These are phyloP conservation scores for Lipomyces spencermartinsiae DNA, from an alignment of 805 yeast species.

Conservation along the genomic window DNA sequence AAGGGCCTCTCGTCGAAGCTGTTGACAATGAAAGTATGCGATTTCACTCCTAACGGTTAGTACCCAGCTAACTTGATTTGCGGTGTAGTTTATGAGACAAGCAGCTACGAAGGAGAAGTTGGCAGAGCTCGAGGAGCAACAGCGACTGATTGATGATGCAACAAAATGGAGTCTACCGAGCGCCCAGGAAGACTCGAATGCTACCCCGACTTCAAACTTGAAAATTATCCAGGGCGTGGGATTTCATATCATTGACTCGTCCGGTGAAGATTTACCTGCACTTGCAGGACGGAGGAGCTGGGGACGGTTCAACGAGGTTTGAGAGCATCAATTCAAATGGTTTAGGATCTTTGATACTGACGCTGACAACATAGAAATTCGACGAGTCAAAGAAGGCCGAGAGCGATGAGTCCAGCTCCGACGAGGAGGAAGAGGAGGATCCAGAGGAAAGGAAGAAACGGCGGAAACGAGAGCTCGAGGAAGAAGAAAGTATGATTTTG, in stretches of 20 bases:
- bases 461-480: slow-evolving; percentile 15
- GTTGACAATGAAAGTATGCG: slow-evolving; percentile 74
- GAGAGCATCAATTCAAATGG: not conserved
- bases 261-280: slow-evolving; percentile 16
- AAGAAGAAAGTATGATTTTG: slow-evolving; percentile 18
- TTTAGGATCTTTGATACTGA: not conserved
- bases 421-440: slow-evolving; percentile 15
- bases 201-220: not conserved
- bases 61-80: not conserved
- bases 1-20: slow-evolving; percentile 66
- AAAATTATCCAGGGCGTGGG: slow-evolving; percentile 28
- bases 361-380: slow-evolving; percentile 2
- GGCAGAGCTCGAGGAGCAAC: slow-evolving; percentile 41
- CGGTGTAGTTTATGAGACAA: slow-evolving; percentile 41
- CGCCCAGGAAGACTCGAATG: slow-evolving; percentile 18
- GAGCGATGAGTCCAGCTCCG: slow-evolving; percentile 10
- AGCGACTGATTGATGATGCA: slow-evolving; percentile 40
- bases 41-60: not conserved
- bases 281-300: slow-evolving; percentile 43
- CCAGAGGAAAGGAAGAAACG: slow-evolving; percentile 16
- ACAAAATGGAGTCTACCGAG: slow-evolving; percentile 39
- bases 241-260: slow-evolving; percentile 30
- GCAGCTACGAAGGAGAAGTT: slow-evolving; percentile 46
- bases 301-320: slow-evolving; percentile 34
- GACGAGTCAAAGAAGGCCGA: slow-evolving; percentile 10